A percentile compares a stretch with the other conserved stretches of the same genome.
Evolutionary conservation across 345 rosid genomes (phyloP).

Genomic region (Cardiospermum halicacabum): DNA sequence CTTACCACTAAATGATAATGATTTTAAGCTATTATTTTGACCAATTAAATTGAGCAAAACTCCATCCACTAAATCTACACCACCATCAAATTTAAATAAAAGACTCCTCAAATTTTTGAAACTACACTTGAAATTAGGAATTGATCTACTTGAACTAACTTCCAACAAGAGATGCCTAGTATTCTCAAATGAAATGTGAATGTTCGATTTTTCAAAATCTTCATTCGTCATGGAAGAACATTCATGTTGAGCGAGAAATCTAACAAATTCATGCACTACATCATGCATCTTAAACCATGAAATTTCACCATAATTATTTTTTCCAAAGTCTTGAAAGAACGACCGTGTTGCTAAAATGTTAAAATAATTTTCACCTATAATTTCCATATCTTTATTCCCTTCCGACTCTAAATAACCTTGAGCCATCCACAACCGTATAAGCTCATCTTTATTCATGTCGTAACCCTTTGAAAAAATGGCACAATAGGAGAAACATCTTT

Average conservation of each 20-base stretch:
- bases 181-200: not conserved
- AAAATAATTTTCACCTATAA: too few species aligned
- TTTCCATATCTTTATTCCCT: too few species aligned
- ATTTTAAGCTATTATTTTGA: not conserved
- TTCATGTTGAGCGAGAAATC: not conserved
- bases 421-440: too few species aligned
- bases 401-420: too few species aligned
- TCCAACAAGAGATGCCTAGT: not conserved
- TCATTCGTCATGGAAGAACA: not conserved
- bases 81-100: not conserved
- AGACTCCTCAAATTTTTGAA: not conserved
- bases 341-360: too few species aligned
- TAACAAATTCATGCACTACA: not conserved
- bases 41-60: too few species aligned
- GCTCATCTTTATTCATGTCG: too few species aligned
- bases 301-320: not conserved
- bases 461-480: too few species aligned
- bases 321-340: not conserved
- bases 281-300: not conserved
- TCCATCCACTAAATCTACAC: not conserved
- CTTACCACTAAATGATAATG: not conserved
- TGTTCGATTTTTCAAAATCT: not conserved
- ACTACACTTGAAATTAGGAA: not conserved
- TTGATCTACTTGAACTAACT: not conserved
- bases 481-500: too few species aligned